A percentile compares a stretch with the other conserved stretches of the same genome.
Evolutionary conservation across 257 asterid genomes (phyloP).

Genomic region (Orobanche coerulescens): DNA sequence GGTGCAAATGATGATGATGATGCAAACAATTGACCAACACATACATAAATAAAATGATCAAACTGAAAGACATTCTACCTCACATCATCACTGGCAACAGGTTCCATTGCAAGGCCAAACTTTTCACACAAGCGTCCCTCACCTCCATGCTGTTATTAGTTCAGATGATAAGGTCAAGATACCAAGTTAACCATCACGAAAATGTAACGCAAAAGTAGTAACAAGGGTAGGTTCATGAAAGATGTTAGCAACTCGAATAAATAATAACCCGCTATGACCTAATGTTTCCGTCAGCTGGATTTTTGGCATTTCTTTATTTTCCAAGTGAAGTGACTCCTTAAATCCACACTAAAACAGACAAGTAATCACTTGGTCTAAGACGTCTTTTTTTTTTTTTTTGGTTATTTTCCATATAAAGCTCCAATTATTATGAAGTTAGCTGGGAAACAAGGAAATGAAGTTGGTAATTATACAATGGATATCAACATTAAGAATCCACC

Average conservation of each 20-base stretch:
- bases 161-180: constrained; percentile 10
- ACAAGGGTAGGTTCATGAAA: constrained; percentile 2
- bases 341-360: no score
- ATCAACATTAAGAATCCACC: constrained; percentile 5
- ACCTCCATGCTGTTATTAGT: constrained; percentile 68
- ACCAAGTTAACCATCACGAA: constrained; percentile 19
- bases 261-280: neutral
- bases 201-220: constrained; percentile 4
- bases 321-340: no score
- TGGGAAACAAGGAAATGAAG: neutral
- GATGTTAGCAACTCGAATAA: constrained; percentile 6
- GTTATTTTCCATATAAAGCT: neutral
- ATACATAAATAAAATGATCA: constrained; percentile 13
- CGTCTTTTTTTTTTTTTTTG: neutral
- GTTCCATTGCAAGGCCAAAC: constrained; percentile 68
- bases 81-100: constrained; percentile 69
- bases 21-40: constrained; percentile 16
- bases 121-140: constrained; percentile 83
- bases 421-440: neutral
- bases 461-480: neutral
- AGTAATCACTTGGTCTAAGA: neutral
- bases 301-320: neutral
- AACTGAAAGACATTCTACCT: constrained; percentile 44
- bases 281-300: neutral
- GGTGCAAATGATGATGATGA: no score